These are phyloP conservation scores for Coemansia biformis DNA, from an alignment of 192 early-diverging fungal species.

Conservation along the genomic window DNA sequence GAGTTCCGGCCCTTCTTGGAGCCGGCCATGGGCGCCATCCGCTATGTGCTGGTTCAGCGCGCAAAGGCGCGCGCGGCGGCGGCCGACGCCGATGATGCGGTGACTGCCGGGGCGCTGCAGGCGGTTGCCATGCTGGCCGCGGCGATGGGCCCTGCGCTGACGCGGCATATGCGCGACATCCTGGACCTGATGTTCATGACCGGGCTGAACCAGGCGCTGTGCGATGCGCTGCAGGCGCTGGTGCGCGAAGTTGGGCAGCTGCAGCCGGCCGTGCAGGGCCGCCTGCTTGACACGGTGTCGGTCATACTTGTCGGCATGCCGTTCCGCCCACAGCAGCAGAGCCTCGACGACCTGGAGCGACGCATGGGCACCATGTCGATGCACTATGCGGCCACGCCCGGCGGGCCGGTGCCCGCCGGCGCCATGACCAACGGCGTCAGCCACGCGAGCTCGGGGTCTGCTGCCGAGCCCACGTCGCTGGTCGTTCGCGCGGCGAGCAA, in stretches of 20 bases:
- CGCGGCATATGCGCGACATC: slow-evolving; percentile 80
- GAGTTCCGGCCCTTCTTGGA: slow-evolving; percentile 79
- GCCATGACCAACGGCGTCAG: neutral
- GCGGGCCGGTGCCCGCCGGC: neutral
- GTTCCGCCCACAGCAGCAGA: slow-evolving; percentile 51
- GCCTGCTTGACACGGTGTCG: slow-evolving; percentile 85
- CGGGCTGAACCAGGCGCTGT: slow-evolving; percentile 76
- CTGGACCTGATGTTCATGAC: slow-evolving; percentile 88
- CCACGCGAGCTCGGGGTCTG: neutral
- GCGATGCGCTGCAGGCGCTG: slow-evolving; percentile 74
- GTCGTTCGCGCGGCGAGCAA: slow-evolving; percentile 10
- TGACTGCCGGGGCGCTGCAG: slow-evolving; percentile 63
- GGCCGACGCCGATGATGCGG: slow-evolving; percentile 34
- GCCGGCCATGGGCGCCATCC: slow-evolving; percentile 66
- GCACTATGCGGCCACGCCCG: slow-evolving; percentile 6
- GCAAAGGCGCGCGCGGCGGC: slow-evolving; percentile 45
- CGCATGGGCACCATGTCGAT: slow-evolving; percentile 16
- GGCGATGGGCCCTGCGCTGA: slow-evolving; percentile 86
- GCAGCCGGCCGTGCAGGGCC: slow-evolving; percentile 73
- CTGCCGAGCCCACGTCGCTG: slow-evolving; percentile 8
- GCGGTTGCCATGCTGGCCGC: slow-evolving; percentile 85
- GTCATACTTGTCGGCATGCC: slow-evolving; percentile 75
- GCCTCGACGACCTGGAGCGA: slow-evolving; percentile 24
- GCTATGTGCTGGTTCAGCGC: slow-evolving; percentile 59
- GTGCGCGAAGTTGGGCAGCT: slow-evolving; percentile 78